Conservation (phyloP, 305 asterid genomes). For the Fraxinus platypoda region DNA sequence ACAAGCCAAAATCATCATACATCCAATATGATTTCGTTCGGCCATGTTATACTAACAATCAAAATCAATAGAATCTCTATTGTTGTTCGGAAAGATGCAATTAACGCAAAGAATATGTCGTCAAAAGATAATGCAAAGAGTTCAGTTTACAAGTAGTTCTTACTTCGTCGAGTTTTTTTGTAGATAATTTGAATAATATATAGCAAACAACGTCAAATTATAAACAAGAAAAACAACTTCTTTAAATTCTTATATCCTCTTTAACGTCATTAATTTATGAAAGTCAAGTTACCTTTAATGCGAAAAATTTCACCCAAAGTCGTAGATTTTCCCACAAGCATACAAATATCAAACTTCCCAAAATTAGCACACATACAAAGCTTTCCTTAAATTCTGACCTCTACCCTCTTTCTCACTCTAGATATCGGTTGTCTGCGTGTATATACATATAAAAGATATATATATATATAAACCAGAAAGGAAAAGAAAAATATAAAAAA, state of each 20-base stretch:
- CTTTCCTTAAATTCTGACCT: neutral
- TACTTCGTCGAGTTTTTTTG: neutral
- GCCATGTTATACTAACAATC: neutral
- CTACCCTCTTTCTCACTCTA: neutral
- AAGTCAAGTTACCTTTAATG: neutral
- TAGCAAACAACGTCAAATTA: neutral
- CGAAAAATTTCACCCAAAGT: neutral
- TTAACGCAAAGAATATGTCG: neutral
- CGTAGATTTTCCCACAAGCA: neutral
- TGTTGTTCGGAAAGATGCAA: neutral
- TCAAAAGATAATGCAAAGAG: neutral
- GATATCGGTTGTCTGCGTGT: slow-evolving; percentile 15
- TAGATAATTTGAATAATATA: neutral
- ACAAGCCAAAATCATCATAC: neutral
- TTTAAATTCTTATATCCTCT: neutral
- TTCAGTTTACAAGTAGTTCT: neutral
- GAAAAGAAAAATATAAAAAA: slow-evolving; percentile 22
- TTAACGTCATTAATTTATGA: neutral
- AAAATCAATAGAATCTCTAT: neutral
- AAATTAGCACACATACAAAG: neutral
- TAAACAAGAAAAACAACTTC: neutral
- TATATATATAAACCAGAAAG: slow-evolving; percentile 12
- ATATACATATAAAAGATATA: too few species aligned
- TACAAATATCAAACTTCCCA: neutral
- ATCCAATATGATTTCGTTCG: neutral